phyloP scores from a whole-genome alignment of 2,329 filamentous ascomycete species.

The Chaetomiaceae sp. region DNA sequence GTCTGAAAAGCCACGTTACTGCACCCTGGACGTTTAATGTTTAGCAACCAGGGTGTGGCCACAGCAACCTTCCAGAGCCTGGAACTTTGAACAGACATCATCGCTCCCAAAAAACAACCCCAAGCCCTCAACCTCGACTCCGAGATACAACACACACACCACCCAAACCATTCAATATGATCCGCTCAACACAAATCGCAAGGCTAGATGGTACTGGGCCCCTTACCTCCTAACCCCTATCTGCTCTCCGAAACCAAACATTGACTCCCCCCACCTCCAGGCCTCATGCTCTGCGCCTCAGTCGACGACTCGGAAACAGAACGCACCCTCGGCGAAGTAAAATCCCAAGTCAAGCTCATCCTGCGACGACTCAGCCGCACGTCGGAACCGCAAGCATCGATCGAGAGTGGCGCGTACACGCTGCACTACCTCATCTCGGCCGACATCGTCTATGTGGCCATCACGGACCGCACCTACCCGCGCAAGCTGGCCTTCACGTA shows the following conservation, averaged over 20 bases:
- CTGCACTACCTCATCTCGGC: slow-evolving; percentile 83
- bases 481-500: slow-evolving; percentile 98
- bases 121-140: neutral
- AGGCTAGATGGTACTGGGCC: slow-evolving; percentile 70
- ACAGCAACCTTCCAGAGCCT: neutral
- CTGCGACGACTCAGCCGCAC: slow-evolving; percentile 83
- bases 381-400: slow-evolving; percentile 83
- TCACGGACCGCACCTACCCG: slow-evolving; percentile 89
- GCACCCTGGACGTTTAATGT: neutral
- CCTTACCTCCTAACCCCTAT: slow-evolving; percentile 1
- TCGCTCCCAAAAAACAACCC: neutral
- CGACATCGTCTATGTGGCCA: slow-evolving; percentile 85
- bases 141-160: neutral
- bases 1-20: slow-evolving; percentile 20
- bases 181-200: slow-evolving; percentile 89
- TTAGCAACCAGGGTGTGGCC: neutral
- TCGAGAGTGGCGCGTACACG: slow-evolving; percentile 77
- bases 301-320: slow-evolving; percentile 83
- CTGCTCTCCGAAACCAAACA: neutral
- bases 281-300: slow-evolving; percentile 90
- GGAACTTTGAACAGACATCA: neutral
- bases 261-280: slow-evolving; percentile 41
- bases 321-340: slow-evolving; percentile 76
- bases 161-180: slow-evolving; percentile 53
- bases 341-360: slow-evolving; percentile 84